These are phyloP conservation scores for Diaporthe humulicola DNA, from an alignment of 2,329 filamentous ascomycete species.

Conservation along the genomic window DNA sequence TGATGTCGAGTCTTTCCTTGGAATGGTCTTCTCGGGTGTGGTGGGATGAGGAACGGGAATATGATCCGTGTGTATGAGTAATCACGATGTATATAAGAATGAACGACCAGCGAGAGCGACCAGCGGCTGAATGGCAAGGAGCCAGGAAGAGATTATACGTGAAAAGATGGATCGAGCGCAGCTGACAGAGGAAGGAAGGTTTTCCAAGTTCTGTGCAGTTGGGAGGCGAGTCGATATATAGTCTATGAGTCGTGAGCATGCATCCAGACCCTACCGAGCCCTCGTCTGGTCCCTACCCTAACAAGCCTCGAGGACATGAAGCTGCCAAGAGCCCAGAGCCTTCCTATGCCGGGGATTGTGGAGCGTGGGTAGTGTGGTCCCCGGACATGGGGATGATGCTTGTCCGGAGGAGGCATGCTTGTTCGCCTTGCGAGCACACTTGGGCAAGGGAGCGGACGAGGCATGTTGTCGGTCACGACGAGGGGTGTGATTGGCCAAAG, in stretches of 20 bases:
- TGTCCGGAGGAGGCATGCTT: constrained; percentile 21
- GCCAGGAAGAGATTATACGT: constrained; percentile 45
- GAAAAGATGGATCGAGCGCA: constrained; percentile 51
- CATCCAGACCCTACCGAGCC: constrained; percentile 9
- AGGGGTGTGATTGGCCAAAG: constrained; percentile 16
- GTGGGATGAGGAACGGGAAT: constrained; percentile 7
- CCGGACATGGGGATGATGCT: constrained; percentile 33
- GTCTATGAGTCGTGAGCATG: constrained; percentile 32
- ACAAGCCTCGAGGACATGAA: constrained; percentile 28
- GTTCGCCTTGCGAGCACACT: constrained; percentile 7
- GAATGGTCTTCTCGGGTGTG: constrained; percentile 6
- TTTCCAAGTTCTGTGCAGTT: constrained; percentile 11
- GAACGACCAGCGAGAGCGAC: constrained; percentile 47
- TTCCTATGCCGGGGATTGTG: constrained; percentile 25
- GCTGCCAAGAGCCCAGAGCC: constrained; percentile 36
- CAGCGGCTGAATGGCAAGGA: constrained; percentile 51
- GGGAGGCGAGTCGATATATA: constrained; percentile 50
- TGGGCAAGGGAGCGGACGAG: background rate
- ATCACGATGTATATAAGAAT: constrained; percentile 37
- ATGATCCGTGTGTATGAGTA: constrained; percentile 42
- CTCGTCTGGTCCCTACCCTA: constrained; percentile 27
- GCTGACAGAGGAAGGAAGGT: constrained; percentile 44
- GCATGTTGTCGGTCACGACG: background rate
- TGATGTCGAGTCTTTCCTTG: constrained; percentile 27
- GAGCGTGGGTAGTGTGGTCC: constrained; percentile 15